Base-by-base conservation (phyloP, 306 rosid genomes). In the Cotoneaster glaucophyllus region DNA sequence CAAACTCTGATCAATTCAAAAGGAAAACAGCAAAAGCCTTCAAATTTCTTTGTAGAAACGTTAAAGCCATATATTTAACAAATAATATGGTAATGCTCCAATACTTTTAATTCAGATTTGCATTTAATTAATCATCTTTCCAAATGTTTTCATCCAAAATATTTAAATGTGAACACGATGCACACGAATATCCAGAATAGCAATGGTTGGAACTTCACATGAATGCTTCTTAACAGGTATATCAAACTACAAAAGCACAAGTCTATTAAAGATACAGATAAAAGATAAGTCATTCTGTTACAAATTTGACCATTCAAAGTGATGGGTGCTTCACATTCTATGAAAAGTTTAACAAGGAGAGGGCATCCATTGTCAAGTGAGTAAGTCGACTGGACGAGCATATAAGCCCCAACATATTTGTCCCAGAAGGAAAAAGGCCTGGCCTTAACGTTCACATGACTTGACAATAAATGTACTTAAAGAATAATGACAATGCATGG, bases 1-100 rank as follows among this genome's bases (percentile, higher is more conserved):
- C 82, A 90, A 85, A 80, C 95, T 90, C 99, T 96, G 93, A 59
- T 17, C 45, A 44, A 59, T 17, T 4, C 8, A 74, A 70, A 77
- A 81, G 31, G 22, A 25, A 34, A 77, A 28, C 44, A 8, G 15
- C 9, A 62, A 43, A 37, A 41, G 25, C 25, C 32, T 25, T 29
- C 5, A 2, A 53, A n/a, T 7, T 53, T 19, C 19, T 53, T 5
- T 17, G 11, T 2, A 21, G 22, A 41, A 54, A 25, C 11, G 44
- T n/a, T 4, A 24, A 69, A 69, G 24, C 54, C 26, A 44, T 24
- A 41, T 4, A 57, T 41, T 41, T 1, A 24, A 43, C 58, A 57
- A 21, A 57, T n/a, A 19, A 21, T 57, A 57, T 21, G 62, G 6
- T 57, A 57, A 56, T 56, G 62, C 62, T 22, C 25, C 15, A 57